Percentiles rank a stretch among this genome's conserved stretches.
Conservation (phyloP, 2,329 filamentous ascomycete genomes). For the Epichloe hybrida region DNA sequence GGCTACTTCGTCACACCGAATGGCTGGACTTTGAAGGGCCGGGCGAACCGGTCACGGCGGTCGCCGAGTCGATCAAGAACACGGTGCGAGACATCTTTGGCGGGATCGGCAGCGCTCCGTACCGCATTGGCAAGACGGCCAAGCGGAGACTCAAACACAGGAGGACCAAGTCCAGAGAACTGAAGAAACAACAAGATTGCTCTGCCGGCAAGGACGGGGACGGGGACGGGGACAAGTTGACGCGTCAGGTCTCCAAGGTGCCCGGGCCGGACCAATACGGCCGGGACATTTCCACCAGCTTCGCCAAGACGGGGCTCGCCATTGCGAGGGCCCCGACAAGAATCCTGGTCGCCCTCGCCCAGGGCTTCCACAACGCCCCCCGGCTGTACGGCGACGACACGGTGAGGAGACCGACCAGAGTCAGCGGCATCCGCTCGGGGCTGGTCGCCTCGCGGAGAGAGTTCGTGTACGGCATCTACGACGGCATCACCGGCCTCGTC, state of each 20-base stretch:
- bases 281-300: constrained; percentile 36
- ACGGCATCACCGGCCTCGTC: constrained; percentile 50
- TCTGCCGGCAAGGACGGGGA: constrained; percentile 6
- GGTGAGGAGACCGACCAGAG: constrained; percentile 47
- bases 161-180: constrained; percentile 32
- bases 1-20: constrained; percentile 51
- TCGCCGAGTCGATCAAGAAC: constrained; percentile 46
- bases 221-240: not conserved
- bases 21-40: constrained; percentile 71
- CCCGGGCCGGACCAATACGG: constrained; percentile 23
- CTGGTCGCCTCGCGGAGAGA: constrained; percentile 47
- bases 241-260: not conserved
- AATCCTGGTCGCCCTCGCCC: constrained; percentile 45
- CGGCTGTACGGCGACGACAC: constrained; percentile 58
- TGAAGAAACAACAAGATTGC: constrained; percentile 17
- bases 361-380: constrained; percentile 57
- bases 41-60: constrained; percentile 57
- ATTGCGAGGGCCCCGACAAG: constrained; percentile 46
- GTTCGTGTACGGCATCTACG: constrained; percentile 49
- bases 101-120: constrained; percentile 52
- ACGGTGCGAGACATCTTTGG: constrained; percentile 44
- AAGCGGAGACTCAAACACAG: constrained; percentile 30
- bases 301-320: constrained; percentile 36
- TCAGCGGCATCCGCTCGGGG: constrained; percentile 53
- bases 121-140: constrained; percentile 43